These are phyloP conservation scores for Nakazawaea peltata DNA, from an alignment of 805 yeast species.

Conservation along the genomic window DNA sequence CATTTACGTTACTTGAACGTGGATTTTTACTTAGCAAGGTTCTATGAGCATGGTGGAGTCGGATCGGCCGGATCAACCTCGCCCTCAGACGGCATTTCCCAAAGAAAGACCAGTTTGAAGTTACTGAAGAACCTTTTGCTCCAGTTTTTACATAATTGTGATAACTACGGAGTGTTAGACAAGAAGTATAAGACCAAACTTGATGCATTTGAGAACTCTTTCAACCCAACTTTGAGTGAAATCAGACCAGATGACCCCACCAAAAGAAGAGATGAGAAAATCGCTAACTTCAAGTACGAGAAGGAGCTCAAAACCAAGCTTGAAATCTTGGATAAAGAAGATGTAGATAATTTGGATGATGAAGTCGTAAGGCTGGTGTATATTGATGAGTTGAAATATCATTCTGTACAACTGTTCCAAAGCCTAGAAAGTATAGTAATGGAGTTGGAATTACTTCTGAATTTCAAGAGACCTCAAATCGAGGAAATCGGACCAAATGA, in stretches of 20 bases:
- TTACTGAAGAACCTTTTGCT: constrained; percentile 35
- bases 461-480: constrained; percentile 19
- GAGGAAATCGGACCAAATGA: constrained; percentile 12
- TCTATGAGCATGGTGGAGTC: constrained; percentile 22
- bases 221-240: constrained; percentile 35
- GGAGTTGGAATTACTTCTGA: constrained; percentile 59
- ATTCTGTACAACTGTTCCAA: constrained; percentile 44
- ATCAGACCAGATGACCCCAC: constrained; percentile 28
- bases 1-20: constrained; percentile 54
- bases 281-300: constrained; percentile 55
- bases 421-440: constrained; percentile 49
- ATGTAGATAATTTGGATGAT: constrained; percentile 45
- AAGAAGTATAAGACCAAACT: constrained; percentile 28
- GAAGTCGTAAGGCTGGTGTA: constrained; percentile 51
- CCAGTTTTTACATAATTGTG: constrained; percentile 36
- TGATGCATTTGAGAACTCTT: constrained; percentile 30
- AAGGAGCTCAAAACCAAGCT: constrained; percentile 43
- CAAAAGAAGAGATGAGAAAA: constrained; percentile 58
- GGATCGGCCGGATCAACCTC: too few species aligned
- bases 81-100: constrained; percentile 17
- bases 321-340: constrained; percentile 25
- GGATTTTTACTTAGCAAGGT: constrained; percentile 49
- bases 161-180: constrained; percentile 36
- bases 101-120: constrained; percentile 25
- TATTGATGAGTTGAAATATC: constrained; percentile 44